phyloP scores from a whole-genome alignment of 768 basidiomycete species.

The Cystobasidium onofrii region DNA sequence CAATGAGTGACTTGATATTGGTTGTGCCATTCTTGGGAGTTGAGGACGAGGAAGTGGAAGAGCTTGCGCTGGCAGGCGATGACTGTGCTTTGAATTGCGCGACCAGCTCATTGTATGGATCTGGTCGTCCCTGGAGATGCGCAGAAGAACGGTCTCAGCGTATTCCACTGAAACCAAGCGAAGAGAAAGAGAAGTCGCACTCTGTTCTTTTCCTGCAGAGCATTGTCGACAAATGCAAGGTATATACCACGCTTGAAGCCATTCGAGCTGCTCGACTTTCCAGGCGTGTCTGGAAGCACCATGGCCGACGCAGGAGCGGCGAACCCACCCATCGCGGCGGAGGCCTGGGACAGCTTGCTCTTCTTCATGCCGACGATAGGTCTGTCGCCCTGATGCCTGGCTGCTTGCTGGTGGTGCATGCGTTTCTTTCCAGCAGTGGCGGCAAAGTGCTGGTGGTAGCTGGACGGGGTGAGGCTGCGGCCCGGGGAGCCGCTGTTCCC shows the following conservation, averaged over 20 bases:
- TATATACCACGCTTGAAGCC: constrained; percentile 57
- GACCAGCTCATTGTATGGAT: constrained; percentile 79
- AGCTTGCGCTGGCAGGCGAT: constrained; percentile 49
- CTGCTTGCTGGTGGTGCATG: not conserved
- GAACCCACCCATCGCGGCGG: not conserved
- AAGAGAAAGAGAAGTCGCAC: constrained; percentile 50
- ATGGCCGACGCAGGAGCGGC: not conserved
- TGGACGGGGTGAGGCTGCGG: not conserved
- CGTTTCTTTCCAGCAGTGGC: constrained; percentile 12
- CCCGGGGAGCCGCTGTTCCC: not conserved
- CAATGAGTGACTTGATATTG: constrained; percentile 70
- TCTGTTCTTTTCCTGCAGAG: constrained; percentile 62
- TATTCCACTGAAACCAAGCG: constrained; percentile 14
- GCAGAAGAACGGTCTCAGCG: not conserved
- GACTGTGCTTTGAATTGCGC: constrained; percentile 58
- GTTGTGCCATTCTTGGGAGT: constrained; percentile 40
- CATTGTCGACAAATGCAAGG: constrained; percentile 70
- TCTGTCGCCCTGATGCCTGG: not conserved
- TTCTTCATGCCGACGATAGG: not conserved
- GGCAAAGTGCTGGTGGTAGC: not conserved
- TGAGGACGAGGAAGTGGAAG: constrained; percentile 41
- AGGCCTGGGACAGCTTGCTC: not conserved
- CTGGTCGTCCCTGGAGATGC: constrained; percentile 56
- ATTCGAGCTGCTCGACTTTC: not conserved
- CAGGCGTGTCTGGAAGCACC: not conserved